Percentiles rank a stretch among this genome's conserved stretches.
Conservation (phyloP, 805 yeast genomes). For the Metschnikowia rubicola region DNA sequence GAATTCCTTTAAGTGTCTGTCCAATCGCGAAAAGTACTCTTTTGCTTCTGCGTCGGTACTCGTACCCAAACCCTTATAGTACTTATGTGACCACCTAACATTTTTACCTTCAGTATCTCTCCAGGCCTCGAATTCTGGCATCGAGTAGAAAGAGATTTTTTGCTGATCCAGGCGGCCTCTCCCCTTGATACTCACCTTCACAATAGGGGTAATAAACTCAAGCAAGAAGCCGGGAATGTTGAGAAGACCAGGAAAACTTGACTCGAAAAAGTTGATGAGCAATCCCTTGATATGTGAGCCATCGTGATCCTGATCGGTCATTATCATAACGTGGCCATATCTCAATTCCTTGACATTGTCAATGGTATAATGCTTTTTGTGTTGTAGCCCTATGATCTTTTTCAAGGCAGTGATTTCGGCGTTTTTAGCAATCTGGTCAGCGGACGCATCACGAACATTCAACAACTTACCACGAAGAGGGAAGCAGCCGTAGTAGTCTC, state of each 20-base stretch:
- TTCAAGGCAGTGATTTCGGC: conserved; percentile 93
- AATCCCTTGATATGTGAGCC: conserved; percentile 97
- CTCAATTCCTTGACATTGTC: conserved; percentile 70
- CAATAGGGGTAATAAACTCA: conserved; percentile 95
- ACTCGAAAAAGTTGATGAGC: conserved; percentile 86
- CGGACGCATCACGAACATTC: conserved; percentile 93
- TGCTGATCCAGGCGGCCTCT: conserved; percentile 51
- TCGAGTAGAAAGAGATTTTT: conserved; percentile 75
- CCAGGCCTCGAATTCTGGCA: conserved; percentile 97
- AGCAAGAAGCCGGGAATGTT: conserved; percentile 87
- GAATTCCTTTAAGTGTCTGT: conserved; percentile 80
- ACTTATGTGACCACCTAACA: conserved; percentile 86
- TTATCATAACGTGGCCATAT: conserved; percentile 96
- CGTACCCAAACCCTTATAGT: conserved; percentile 98
- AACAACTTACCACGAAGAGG: conserved; percentile 93
- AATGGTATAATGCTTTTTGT: conserved; percentile 67
- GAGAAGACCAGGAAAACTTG: conserved; percentile 89
- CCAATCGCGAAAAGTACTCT: conserved; percentile 83
- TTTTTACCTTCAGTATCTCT: conserved; percentile 73
- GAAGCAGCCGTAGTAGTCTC: conserved; percentile 92
- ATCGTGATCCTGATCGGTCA: conserved; percentile 99
- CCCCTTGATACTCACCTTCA: conserved; percentile 72
- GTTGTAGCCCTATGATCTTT: conserved; percentile 93
- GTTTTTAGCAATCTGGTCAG: conserved; percentile 92
- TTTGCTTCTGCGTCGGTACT: conserved; percentile 79